Base-by-base conservation (phyloP, 169 alveolate genomes). In the Plasmodium chabaudi region DNA sequence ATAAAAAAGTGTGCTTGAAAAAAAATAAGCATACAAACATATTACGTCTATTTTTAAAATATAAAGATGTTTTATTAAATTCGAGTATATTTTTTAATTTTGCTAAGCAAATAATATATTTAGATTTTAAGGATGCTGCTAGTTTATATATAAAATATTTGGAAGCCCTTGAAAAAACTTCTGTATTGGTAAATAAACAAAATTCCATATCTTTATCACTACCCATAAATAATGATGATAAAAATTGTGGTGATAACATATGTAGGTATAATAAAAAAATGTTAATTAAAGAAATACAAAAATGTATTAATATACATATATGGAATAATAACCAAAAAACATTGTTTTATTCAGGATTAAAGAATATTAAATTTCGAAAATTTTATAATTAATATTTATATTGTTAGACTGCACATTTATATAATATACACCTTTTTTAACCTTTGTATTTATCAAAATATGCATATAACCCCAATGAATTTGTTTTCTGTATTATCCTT, bases 341-440 rank as follows among this genome's bases (percentile, higher is more conserved):
- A 49, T 25, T 12, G 9, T 86, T 86, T 72, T 56, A 70, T 47
- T 68, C 63, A 2, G 15, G 15, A 13, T 57, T 68, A 17, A 6
- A 12, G 15, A 86, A 86, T 21, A 70, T 86, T 46, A 86, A 86
- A 39, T 86, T 86, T 27, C 63, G 74, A 1, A 86, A 70, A 51
- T 69, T 86, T 86, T 86, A 69, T 57, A 86, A 86, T 55, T 86
- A 49, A 61, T 27, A 5, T 63, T 53, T 19, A 23, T 19, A n/a
- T 42, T 51, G 17, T 46, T 19, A 9, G 6, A 13, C 2, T 34
- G n/a, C n/a, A 71, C n/a, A 21, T 53, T 9, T 15, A 5, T 17
- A 9, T 10, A 21, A 21, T 21, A 21, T 21, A 21, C 25, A 10
- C 17, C 10, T 51, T 51, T n/a, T 55, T 55, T n/a, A 15, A 15